A percentile compares a stretch with the other conserved stretches of the same genome.
phyloP scores from a whole-genome alignment of 148 eudicot species.

The Chenopodium album region DNA sequence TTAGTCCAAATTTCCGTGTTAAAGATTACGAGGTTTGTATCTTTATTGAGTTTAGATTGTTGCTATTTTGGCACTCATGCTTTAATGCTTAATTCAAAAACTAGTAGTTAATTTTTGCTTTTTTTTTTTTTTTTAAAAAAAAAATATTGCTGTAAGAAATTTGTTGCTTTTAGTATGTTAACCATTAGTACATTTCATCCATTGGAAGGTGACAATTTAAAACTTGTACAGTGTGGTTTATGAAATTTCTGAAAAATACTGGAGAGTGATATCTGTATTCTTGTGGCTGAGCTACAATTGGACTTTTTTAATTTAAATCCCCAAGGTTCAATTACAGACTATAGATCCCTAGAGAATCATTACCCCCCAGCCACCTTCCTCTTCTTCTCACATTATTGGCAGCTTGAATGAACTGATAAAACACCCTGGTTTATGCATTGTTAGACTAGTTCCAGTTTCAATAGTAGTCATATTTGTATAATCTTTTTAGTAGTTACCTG shows the following conservation, averaged over 20 bases:
- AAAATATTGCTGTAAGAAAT: not conserved
- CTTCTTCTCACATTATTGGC: too few species aligned
- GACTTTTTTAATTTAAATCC: not conserved
- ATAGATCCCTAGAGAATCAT: too few species aligned
- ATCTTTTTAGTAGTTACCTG: not conserved
- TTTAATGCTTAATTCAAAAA: not conserved
- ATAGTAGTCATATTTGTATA: not conserved
- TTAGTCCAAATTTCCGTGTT: conserved; percentile 76
- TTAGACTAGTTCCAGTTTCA: not conserved
- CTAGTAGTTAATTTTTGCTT: not conserved
- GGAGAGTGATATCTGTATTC: not conserved
- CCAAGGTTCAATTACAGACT: too few species aligned
- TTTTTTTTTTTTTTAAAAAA: not conserved
- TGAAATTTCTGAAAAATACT: not conserved
- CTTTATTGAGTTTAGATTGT: not conserved
- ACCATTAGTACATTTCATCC: too few species aligned
- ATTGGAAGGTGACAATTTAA: not conserved
- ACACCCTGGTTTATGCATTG: not conserved
- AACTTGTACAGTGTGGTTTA: not conserved
- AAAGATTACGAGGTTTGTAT: conserved; percentile 87
- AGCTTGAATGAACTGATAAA: not conserved
- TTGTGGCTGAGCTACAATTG: not conserved
- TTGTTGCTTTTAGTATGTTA: not conserved
- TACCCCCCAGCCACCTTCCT: too few species aligned
- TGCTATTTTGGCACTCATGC: not conserved